Evolutionary conservation across 2,329 filamentous ascomycete species (phyloP), one percentile per base, ranked within the genome.

Genomic region (Xylaria sp.): DNA sequence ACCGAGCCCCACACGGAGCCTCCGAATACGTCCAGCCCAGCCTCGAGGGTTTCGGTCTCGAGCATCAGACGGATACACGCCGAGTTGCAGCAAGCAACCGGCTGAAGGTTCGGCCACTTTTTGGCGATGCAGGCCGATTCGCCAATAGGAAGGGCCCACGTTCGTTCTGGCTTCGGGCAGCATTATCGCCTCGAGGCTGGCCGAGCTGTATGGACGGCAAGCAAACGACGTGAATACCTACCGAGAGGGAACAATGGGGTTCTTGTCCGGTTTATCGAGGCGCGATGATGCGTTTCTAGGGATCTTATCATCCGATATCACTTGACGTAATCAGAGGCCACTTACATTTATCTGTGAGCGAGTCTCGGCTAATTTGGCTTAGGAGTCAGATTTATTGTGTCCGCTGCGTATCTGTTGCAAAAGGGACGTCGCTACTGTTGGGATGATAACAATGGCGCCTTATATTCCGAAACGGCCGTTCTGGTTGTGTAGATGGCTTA

Each of bases 111-210:
- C 16, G 29, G 16, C 4, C 29, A 3, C 3, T 34, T 34, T 34
- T 34, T 11, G 5, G 29, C 16, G 29, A 34, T 13, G 50, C 53
- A 41, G 49, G 45, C 45, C 40, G 26, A 9, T n/a, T 34, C 39
- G 34, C 54, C 50, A 56, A 56, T 56, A 37, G 50, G 50, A 44
- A 43, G 7, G 7, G 49, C 20, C 49, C 50, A 56, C 54, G 50
- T 56, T 42, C 54, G 50, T 56, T 42, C 41, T 34, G 11, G 40
- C 24, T 41, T 49, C 49, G 53, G 49, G 49, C 49, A 56, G 34
- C 45, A 56, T 52, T 16, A 38, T 21, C 11, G 40, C 40, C 43
- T 49, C 45, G 50, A 42, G 49, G 16, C 7, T 13, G 9, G 29
- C 29, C 29, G 13, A 41, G 39, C n/a, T 13, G 29, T 45, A 43